Percentiles rank a stretch among this genome's conserved stretches.
These are phyloP conservation scores for Malus orientalis DNA, from an alignment of 306 rosid species.

Conservation along the genomic window DNA sequence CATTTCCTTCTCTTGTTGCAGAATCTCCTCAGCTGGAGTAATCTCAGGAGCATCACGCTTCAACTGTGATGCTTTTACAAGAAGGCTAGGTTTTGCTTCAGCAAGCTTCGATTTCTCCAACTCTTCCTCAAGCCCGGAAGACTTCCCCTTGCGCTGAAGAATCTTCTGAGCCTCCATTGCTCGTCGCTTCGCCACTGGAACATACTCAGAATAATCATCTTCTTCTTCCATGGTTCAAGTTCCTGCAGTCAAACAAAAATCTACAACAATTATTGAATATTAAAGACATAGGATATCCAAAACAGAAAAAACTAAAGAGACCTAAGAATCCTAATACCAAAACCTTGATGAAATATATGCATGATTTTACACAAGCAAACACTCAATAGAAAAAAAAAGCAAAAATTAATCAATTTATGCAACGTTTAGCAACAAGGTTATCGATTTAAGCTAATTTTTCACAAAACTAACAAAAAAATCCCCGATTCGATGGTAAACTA, in stretches of 20 bases:
- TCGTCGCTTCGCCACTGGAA: constrained; percentile 87
- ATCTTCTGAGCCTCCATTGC: constrained; percentile 81
- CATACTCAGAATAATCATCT: constrained; percentile 67
- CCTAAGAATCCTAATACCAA: neutral
- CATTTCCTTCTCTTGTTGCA: constrained; percentile 89
- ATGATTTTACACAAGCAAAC: neutral
- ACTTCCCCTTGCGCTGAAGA: constrained; percentile 72
- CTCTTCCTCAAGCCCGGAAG: constrained; percentile 57
- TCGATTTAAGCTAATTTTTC: neutral
- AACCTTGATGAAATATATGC: too few relatives aligned
- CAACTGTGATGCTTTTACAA: constrained; percentile 72
- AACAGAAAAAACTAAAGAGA: neutral
- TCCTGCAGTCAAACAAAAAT: neutral
- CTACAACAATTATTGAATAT: neutral
- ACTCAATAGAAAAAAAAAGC: neutral
- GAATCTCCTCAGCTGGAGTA: constrained; percentile 65
- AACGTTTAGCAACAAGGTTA: neutral
- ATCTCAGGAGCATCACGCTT: constrained; percentile 82
- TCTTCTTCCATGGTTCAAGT: constrained; percentile 52
- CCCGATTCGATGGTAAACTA: neutral
- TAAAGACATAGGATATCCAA: neutral
- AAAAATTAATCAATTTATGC: neutral
- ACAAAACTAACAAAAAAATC: too few relatives aligned
- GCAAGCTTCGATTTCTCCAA: constrained; percentile 45
- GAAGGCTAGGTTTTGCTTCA: constrained; percentile 78